Percentiles rank a stretch among this genome's conserved stretches.
These are phyloP conservation scores for Ceratobasidium theobromae DNA, from an alignment of 1,284 basidiomycete species.

Conservation along the genomic window DNA sequence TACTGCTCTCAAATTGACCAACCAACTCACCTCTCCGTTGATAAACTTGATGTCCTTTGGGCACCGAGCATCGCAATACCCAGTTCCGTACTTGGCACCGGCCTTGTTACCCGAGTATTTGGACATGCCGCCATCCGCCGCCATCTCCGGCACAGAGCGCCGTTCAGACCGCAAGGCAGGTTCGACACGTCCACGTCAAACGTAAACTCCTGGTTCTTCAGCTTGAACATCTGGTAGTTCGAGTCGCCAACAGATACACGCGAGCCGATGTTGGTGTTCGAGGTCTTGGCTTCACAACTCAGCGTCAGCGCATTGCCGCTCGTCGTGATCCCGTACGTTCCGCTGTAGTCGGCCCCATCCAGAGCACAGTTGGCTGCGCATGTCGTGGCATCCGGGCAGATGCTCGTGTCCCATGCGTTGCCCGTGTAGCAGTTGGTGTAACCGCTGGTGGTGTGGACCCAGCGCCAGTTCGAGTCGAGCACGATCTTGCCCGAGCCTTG, in stretches of 20 bases:
- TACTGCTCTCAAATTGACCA: not conserved
- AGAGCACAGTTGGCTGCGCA: constrained; percentile 56
- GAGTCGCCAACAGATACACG: constrained; percentile 36
- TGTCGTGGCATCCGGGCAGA: constrained; percentile 52
- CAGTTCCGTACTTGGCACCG: constrained; percentile 58
- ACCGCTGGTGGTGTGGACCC: constrained; percentile 30
- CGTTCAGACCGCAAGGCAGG: constrained; percentile 59
- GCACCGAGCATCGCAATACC: constrained; percentile 61
- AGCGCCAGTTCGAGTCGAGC: constrained; percentile 36
- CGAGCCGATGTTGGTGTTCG: constrained; percentile 31
- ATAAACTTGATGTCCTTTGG: constrained; percentile 54
- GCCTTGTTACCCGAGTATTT: constrained; percentile 56
- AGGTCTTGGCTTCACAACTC: constrained; percentile 52
- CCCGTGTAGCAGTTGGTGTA: constrained; percentile 54
- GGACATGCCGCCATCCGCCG: constrained; percentile 55
- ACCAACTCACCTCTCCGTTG: constrained; percentile 47
- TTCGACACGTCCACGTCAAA: constrained; percentile 60
- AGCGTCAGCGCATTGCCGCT: constrained; percentile 52
- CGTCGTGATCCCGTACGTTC: constrained; percentile 52
- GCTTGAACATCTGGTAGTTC: constrained; percentile 55
- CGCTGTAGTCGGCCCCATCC: constrained; percentile 58
- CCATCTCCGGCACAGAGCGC: constrained; percentile 56
- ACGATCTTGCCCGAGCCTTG: constrained; percentile 3
- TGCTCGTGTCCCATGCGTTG: constrained; percentile 35
- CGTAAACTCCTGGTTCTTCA: constrained; percentile 58